Conservation (phyloP, 2,329 filamentous ascomycete genomes). For the Penicillium sp. region DNA sequence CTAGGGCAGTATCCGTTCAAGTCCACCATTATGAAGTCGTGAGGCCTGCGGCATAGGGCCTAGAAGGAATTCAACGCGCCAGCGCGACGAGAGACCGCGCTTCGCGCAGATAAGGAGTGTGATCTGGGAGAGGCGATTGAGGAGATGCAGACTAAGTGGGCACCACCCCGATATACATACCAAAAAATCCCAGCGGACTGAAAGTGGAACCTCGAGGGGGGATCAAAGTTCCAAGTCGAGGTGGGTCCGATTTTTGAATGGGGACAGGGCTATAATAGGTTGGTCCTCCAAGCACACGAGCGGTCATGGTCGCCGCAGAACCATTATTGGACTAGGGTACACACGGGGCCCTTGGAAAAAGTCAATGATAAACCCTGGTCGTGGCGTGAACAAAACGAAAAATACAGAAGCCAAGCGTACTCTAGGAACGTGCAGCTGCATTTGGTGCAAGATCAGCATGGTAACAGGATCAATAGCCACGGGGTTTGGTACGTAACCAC, state of each 20-base stretch:
- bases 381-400: neutral
- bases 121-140: conserved; percentile 7
- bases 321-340: neutral
- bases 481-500: neutral
- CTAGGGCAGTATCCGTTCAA: conserved; percentile 58
- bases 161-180: conserved; percentile 23
- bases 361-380: neutral
- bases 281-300: neutral
- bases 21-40: conserved; percentile 23
- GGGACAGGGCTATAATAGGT: neutral
- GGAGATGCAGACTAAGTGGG: conserved; percentile 13
- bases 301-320: neutral
- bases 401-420: neutral
- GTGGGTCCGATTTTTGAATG: neutral
- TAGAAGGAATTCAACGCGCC: conserved; percentile 20
- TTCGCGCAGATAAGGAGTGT: conserved; percentile 19
- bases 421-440: neutral
- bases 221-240: neutral
- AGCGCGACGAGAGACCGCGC: conserved; percentile 26
- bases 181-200: neutral
- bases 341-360: neutral
- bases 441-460: conserved; percentile 6
- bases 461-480: conserved; percentile 14
- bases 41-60: conserved; percentile 14
- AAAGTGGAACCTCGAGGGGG: conserved; percentile 1